Percentiles rank a stretch among this genome's conserved stretches.
phyloP scores from a whole-genome alignment of 177 flowering plant species.

The Telopea speciosissima region DNA sequence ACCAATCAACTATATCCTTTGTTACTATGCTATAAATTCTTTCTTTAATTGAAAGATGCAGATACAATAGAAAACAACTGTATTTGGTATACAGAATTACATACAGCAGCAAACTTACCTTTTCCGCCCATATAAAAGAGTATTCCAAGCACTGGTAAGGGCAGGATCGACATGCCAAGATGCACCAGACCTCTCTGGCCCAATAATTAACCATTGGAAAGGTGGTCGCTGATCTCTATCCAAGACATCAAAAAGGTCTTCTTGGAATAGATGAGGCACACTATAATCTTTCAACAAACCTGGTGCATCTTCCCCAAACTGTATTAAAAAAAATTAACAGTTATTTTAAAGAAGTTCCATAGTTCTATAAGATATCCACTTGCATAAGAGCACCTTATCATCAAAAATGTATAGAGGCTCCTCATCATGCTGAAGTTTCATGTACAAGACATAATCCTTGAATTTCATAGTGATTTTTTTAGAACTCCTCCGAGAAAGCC shows the following conservation, averaged over 20 bases:
- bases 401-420: constrained; percentile 97
- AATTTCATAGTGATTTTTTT: constrained; percentile 67
- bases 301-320: constrained; percentile 93
- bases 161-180: constrained; percentile 99
- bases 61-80: background rate
- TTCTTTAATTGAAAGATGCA: too few species aligned
- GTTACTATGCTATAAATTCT: too few species aligned
- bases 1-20: too few species aligned
- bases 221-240: constrained; percentile 71
- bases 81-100: background rate
- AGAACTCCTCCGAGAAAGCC: constrained; percentile 72
- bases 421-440: constrained; percentile 82
- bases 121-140: constrained; percentile 88
- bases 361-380: background rate
- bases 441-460: constrained; percentile 79
- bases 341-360: constrained; percentile 1
- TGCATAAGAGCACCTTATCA: constrained; percentile 53
- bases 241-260: constrained; percentile 79
- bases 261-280: constrained; percentile 83
- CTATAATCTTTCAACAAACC: constrained; percentile 70
- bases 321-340: constrained; percentile 10
- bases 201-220: constrained; percentile 92
- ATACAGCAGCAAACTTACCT: constrained; percentile 39
- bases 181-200: constrained; percentile 98
- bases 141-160: constrained; percentile 99